Evolutionary conservation across 169 alveolate species (phyloP).

Genomic region (Theileria parva): DNA sequence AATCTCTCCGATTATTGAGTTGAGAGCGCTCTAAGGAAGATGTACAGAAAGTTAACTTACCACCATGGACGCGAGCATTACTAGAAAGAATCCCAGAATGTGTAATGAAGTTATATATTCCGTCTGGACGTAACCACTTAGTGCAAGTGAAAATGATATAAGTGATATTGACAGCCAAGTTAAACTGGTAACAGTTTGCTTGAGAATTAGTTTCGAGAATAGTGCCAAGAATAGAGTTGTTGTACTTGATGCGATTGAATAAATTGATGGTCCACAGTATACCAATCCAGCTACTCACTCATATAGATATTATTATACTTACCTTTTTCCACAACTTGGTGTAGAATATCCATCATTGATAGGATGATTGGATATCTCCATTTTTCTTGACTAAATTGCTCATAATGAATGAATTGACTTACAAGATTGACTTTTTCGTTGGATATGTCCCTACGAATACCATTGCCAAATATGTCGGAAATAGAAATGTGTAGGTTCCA

Average conservation of each 20-base stretch:
- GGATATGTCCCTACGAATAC: conserved; percentile 65
- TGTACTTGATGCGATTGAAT: conserved; percentile 64
- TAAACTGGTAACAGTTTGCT: conserved; percentile 21
- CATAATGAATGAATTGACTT: not conserved
- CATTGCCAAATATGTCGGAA: conserved; percentile 67
- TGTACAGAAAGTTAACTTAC: conserved; percentile 8
- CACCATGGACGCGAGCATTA: conserved; percentile 53
- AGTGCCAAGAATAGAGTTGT: conserved; percentile 65
- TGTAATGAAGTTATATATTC: conserved; percentile 40
- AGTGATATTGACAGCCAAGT: conserved; percentile 56
- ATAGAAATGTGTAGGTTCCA: conserved; percentile 63
- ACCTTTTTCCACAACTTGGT: conserved; percentile 67
- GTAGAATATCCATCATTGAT: conserved; percentile 52
- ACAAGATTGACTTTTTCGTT: conserved; percentile 58
- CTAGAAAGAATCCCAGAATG: conserved; percentile 45
- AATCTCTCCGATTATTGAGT: conserved; percentile 53
- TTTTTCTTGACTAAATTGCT: conserved; percentile 46
- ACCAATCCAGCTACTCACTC: conserved; percentile 51
- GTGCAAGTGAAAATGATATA: conserved; percentile 56
- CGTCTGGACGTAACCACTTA: conserved; percentile 46
- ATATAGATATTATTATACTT: not conserved
- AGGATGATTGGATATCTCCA: conserved; percentile 59
- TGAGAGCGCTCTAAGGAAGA: conserved; percentile 38
- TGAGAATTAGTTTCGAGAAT: conserved; percentile 35
- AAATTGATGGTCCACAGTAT: conserved; percentile 64